Evolutionary conservation across 23 red algal species (phyloP).

Genomic region (Pyropia yezoensis): DNA sequence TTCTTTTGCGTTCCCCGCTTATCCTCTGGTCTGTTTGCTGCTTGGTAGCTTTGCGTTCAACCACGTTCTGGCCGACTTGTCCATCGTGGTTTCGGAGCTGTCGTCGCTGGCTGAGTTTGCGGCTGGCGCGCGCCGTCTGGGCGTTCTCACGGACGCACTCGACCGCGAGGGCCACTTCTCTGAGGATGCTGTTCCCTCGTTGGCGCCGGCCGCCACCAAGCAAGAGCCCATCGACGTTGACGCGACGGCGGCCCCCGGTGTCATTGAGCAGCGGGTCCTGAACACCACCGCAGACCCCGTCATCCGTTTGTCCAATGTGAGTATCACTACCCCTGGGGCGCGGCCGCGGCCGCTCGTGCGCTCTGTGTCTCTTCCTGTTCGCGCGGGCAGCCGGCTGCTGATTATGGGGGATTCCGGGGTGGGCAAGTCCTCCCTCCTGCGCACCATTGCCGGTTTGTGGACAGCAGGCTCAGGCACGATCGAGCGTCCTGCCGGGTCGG

Average conservation of each 20-base stretch:
- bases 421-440: constrained; percentile 91
- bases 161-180: constrained; percentile 6
- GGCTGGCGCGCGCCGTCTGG: constrained; percentile 63
- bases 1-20: too few species aligned
- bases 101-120: constrained; percentile 73
- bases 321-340: constrained; percentile 29
- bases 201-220: background rate
- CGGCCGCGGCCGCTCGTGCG: constrained; percentile 29
- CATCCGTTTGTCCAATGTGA: constrained; percentile 12
- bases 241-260: background rate
- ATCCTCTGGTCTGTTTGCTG: too few species aligned
- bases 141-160: constrained; percentile 45
- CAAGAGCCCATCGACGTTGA: background rate
- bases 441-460: constrained; percentile 89
- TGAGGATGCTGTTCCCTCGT: background rate
- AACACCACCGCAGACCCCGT: background rate
- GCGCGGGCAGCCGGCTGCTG: constrained; percentile 42
- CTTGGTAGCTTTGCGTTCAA: constrained; percentile 64
- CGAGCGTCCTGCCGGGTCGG: constrained; percentile 6
- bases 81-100: constrained; percentile 81
- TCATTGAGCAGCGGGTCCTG: too few species aligned
- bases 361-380: constrained; percentile 24
- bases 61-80: constrained; percentile 78
- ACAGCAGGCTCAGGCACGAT: constrained; percentile 44
- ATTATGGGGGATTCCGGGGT: constrained; percentile 80